These are phyloP conservation scores for Malus hybrid DNA, from an alignment of 331 rosid species.

Conservation along the genomic window DNA sequence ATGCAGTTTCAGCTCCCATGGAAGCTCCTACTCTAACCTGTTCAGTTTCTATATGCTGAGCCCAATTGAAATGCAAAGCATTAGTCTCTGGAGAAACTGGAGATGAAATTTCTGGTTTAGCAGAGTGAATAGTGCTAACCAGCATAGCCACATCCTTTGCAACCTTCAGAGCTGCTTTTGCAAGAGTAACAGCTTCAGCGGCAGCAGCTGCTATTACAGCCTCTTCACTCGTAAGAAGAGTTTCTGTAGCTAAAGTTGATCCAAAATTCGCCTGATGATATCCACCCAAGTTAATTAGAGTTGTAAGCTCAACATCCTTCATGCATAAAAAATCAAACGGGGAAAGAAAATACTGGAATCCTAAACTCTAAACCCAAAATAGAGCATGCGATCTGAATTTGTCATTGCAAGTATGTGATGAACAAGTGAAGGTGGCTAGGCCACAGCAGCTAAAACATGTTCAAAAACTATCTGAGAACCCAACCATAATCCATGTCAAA, in stretches of 20 bases:
- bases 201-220: slow-evolving; percentile 87
- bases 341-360: background rate
- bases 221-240: slow-evolving; percentile 73
- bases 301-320: background rate
- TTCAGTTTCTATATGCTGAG: slow-evolving; percentile 43
- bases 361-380: background rate
- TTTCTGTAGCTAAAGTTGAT: slow-evolving; percentile 60
- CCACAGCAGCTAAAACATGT: background rate
- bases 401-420: background rate
- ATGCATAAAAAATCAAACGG: background rate
- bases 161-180: slow-evolving; percentile 80
- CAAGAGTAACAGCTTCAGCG: slow-evolving; percentile 88
- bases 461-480: background rate
- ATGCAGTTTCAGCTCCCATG: slow-evolving; percentile 25
- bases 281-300: slow-evolving; percentile 2
- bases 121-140: slow-evolving; percentile 27
- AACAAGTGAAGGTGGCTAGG: background rate
- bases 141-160: slow-evolving; percentile 70
- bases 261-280: slow-evolving; percentile 45
- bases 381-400: background rate
- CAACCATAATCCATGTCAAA: background rate
- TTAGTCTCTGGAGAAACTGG: slow-evolving; percentile 27
- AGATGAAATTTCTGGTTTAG: slow-evolving; percentile 16
- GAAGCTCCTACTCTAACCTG: slow-evolving; percentile 31
- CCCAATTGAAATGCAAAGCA: slow-evolving; percentile 47